Evolutionary conservation across 306 rosid genomes (phyloP).

Genomic region (Prunus mongolica): DNA sequence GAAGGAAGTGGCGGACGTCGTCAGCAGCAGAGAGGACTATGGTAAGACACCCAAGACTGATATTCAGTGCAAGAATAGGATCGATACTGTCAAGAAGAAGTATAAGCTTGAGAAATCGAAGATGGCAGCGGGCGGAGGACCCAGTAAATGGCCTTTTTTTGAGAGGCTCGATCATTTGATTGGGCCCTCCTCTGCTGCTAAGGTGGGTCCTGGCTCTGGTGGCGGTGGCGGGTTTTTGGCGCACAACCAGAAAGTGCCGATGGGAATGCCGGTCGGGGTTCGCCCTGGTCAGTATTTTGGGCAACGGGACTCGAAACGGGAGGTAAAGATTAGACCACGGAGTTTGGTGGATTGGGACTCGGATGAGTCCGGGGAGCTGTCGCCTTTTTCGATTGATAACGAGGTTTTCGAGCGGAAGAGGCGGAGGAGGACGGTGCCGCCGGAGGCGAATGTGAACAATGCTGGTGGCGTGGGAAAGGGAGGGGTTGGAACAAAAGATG

Average conservation of each 20-base stretch:
- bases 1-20: constrained; percentile 95
- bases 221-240: constrained; percentile 8
- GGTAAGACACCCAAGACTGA: constrained; percentile 70
- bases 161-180: constrained; percentile 62
- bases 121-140: constrained; percentile 50
- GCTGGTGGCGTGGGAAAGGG: background rate
- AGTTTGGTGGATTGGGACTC: constrained; percentile 31
- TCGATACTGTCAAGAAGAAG: constrained; percentile 97
- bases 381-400: constrained; percentile 71
- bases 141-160: constrained; percentile 82
- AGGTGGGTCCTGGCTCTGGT: constrained; percentile 22
- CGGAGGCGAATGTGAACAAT: constrained; percentile 25
- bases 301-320: constrained; percentile 28
- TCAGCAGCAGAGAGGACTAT: constrained; percentile 70
- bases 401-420: constrained; percentile 50
- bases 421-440: background rate
- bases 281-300: constrained; percentile 40
- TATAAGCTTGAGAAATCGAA: constrained; percentile 84
- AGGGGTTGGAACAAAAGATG: background rate
- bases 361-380: constrained; percentile 41
- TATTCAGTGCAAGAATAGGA: constrained; percentile 93
- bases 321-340: constrained; percentile 34
- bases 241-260: constrained; percentile 44
- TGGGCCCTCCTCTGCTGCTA: constrained; percentile 60
- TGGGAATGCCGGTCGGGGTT: constrained; percentile 68